A percentile compares a stretch with the other conserved stretches of the same genome.
Evolutionary conservation across 164 flowering plant species (phyloP).

Genomic region (Pachysandra terminalis): DNA sequence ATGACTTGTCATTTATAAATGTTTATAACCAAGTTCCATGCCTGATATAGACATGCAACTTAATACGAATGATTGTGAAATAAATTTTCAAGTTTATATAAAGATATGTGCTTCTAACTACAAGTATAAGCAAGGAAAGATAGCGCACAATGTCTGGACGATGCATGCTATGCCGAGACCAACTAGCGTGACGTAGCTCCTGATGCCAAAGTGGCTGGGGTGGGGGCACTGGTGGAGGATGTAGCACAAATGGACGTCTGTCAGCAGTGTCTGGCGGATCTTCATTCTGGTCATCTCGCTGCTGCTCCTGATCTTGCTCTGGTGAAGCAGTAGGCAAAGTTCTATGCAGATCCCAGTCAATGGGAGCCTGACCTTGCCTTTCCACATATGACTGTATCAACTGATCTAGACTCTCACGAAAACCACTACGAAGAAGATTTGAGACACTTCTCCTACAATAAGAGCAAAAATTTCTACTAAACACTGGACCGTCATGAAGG

Average conservation of each 20-base stretch:
- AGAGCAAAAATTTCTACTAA: background rate
- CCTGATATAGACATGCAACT: background rate
- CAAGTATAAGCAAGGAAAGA: background rate
- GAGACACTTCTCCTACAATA: slow-evolving; percentile 86
- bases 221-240: slow-evolving; percentile 74
- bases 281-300: slow-evolving; percentile 43
- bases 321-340: slow-evolving; percentile 43
- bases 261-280: slow-evolving; percentile 34
- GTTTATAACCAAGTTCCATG: background rate
- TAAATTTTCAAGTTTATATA: background rate
- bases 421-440: slow-evolving; percentile 85
- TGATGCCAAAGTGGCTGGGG: slow-evolving; percentile 81
- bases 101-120: background rate
- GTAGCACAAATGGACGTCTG: slow-evolving; percentile 47
- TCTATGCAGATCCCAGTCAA: slow-evolving; percentile 67
- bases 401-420: slow-evolving; percentile 79
- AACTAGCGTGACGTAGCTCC: slow-evolving; percentile 53
- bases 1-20: too few relatives aligned
- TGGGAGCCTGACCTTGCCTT: slow-evolving; percentile 63
- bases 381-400: slow-evolving; percentile 83
- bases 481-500: background rate
- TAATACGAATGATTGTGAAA: too few relatives aligned
- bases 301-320: slow-evolving; percentile 41
- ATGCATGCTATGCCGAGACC: slow-evolving; percentile 72
- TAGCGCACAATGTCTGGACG: slow-evolving; percentile 70